Evolutionary conservation across 805 yeast species (phyloP).

Genomic region (Kuraishia piskuri): DNA sequence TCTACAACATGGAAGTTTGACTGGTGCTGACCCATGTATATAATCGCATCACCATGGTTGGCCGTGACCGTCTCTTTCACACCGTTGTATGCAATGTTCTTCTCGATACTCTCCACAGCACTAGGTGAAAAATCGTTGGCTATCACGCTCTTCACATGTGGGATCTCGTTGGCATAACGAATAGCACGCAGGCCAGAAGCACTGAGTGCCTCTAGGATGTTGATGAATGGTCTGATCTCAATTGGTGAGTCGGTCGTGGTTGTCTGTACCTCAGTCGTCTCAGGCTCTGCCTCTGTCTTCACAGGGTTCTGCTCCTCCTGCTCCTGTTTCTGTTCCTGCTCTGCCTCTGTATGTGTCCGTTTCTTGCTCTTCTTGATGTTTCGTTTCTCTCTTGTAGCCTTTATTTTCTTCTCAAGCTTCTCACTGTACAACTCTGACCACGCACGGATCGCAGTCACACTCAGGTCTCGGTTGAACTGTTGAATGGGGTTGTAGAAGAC

Average conservation of each 20-base stretch:
- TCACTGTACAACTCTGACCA: constrained; percentile 62
- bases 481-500: constrained; percentile 96
- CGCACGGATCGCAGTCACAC: constrained; percentile 77
- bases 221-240: constrained; percentile 36
- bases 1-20: constrained; percentile 74
- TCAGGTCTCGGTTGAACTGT: constrained; percentile 90
- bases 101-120: constrained; percentile 74
- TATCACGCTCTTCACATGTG: constrained; percentile 58
- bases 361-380: constrained; percentile 5
- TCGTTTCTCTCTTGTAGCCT: constrained; percentile 19
- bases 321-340: constrained; percentile 4
- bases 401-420: constrained; percentile 8
- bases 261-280: constrained; percentile 13
- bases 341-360: constrained; percentile 2
- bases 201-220: constrained; percentile 80
- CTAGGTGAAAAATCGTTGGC: constrained; percentile 87
- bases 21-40: constrained; percentile 52
- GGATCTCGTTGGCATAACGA: constrained; percentile 87
- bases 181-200: constrained; percentile 95
- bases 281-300: constrained; percentile 2
- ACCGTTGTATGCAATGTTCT: constrained; percentile 63
- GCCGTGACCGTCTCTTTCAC: constrained; percentile 50
- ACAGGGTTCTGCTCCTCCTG: constrained; percentile 1
- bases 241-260: constrained; percentile 1
- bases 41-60: constrained; percentile 86